Base-by-base conservation (phyloP, 768 basidiomycete species). In the Psilocybe tampanensis region DNA sequence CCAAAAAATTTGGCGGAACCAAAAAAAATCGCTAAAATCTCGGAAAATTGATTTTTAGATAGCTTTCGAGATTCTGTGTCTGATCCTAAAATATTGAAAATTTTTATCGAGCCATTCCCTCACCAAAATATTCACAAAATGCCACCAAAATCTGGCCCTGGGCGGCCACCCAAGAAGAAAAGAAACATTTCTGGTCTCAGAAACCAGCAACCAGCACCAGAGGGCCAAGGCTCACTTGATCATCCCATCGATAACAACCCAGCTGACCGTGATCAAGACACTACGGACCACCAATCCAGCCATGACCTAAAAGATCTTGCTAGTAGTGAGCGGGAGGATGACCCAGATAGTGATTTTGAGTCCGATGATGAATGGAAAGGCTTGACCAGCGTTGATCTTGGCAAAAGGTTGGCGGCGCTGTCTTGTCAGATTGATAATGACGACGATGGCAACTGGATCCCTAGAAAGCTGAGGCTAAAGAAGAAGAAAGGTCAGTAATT, bases 321-420 rank as follows among this genome's bases (percentile, higher is more conserved):
- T 1, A 48, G 34, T 18, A 62, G 61, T 52, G 61, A 62, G 32
- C 19, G 21, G 18, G 58, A 55, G 34, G 57, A 62, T 21, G 26
- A 52, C 13, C 4, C 13, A 7, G 57, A 59, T 52, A 43, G 29
- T 4, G 61, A 59, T 18, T 36, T 42, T 23, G 53, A 59, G 15
- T 24, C 54, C 12, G 54, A 59, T 41, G 6, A 26, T 44, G 54
- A 59, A n/a, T 62, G 61, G 61, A 41, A 59, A 44, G 61, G 51
- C 8, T 42, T 62, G 15, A 47, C 19, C 23, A 52, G 52, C 21
- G 22, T 18, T 8, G 54, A 52, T 22, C 32, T 62, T 19, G 49
- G 44, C 2, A 36, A 50, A 17, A 51, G 34, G 19, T 13, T 62
- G 43, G 51, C 47, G 17, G 51, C 49, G 23, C 21, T 19, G 23